Evolutionary conservation across 2,329 filamentous ascomycete species (phyloP), one percentile per base, ranked within the genome.

Genomic region (Aulographum hederae): DNA sequence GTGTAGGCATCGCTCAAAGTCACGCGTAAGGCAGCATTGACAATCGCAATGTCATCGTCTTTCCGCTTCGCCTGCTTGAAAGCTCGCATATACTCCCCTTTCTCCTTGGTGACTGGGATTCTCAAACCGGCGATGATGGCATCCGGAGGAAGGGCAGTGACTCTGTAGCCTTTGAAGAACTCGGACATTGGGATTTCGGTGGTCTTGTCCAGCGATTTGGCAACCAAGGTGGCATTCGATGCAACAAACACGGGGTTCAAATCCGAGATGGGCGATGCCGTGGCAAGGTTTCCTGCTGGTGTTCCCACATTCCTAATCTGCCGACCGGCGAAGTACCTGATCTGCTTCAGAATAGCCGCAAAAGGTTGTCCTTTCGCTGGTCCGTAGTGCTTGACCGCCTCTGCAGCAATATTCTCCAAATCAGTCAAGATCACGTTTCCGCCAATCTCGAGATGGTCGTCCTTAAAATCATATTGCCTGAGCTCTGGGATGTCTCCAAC

Each of bases 281-380:
- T 98, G 2, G 78, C 85, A 19, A 98, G 56, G 45, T 95, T 98
- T 27, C 89, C 89, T 1, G 89, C 89, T 1, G 85, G 86, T 0
- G 89, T 94, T 18, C 86, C 89, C n/a, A 94, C 86, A 45, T 95
- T 98, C 43, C 89, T 70, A 46, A 98, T 95, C 46, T 98, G 89
- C 29, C 89, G 64, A 28, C 89, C 89, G 32, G 86, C 89, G 53
- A 98, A 95, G 50, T 86, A 94, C 40, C 78, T 78, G 33, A 98
- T 71, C 51, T 95, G 86, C 51, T 94, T 95, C 47, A 86, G 66
- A 36, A 95, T 89, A 0, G 81, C 82, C n/a, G 67, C 65, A 48
- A 95, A 94, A 0, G 89, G 73, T 46, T 95, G 89, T 1, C 72
- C 73, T 28, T 62, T 67, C 1, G 55, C 56, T 28, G 61, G 52